phyloP scores from a whole-genome alignment of 805 yeast species.

The Sugiyamaella valdiviana region DNA sequence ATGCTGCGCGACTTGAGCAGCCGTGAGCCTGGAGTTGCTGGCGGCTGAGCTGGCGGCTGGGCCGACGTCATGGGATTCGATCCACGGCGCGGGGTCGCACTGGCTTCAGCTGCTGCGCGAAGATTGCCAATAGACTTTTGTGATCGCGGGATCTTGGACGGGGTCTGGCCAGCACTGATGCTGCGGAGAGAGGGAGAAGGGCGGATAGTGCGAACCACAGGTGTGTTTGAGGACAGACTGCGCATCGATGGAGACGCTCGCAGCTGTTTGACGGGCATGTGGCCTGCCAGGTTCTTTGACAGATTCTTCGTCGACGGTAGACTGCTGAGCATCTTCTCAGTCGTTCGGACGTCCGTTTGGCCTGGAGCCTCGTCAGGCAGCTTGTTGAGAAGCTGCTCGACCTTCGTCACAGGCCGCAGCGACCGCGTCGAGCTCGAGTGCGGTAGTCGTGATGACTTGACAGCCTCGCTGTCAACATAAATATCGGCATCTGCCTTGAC shows the following conservation, averaged over 20 bases:
- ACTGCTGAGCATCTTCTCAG: slow-evolving; percentile 1
- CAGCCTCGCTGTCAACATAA: neutral
- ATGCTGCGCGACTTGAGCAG: slow-evolving; percentile 3
- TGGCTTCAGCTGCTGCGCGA: too few species aligned
- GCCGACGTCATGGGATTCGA: neutral
- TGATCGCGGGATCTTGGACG: slow-evolving; percentile 9
- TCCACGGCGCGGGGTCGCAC: neutral
- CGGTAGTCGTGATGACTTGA: neutral
- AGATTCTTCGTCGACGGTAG: neutral
- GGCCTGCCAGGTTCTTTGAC: neutral
- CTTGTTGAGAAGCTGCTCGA: slow-evolving; percentile 9
- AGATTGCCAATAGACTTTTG: neutral
- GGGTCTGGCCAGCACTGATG: neutral
- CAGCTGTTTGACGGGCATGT: neutral
- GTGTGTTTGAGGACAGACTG: neutral
- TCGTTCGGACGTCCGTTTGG: neutral
- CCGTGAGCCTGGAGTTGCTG: slow-evolving; percentile 5
- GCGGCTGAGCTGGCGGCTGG: neutral
- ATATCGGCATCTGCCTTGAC: neutral
- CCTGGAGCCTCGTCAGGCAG: slow-evolving; percentile 10
- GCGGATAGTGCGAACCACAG: neutral
- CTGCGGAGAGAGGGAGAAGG: slow-evolving; percentile 1
- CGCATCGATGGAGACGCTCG: neutral
- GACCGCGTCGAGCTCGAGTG: slow-evolving; percentile 1
- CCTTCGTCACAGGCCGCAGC: neutral